phyloP scores from a whole-genome alignment of 2,329 filamentous ascomycete species.

The Thielaviopsis ethacetica region DNA sequence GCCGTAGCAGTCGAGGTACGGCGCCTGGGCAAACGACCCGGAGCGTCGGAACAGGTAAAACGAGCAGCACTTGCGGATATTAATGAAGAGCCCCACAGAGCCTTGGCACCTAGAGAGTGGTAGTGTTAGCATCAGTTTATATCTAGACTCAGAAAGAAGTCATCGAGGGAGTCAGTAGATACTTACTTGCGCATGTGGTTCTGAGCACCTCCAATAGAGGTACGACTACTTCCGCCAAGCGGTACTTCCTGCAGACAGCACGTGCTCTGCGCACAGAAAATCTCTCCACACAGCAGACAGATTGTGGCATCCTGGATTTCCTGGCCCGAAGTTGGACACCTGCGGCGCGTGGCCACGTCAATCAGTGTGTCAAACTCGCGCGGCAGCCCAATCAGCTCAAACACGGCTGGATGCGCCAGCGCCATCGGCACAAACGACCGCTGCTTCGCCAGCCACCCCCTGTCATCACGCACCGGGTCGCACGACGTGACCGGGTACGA shows the following conservation, averaged over 20 bases:
- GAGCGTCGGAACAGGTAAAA: conserved; percentile 70
- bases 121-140: conserved; percentile 5
- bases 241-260: conserved; percentile 62
- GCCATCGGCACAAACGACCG: conserved; percentile 23
- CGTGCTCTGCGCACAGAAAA: conserved; percentile 86
- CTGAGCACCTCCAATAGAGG: conserved; percentile 63
- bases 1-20: conserved; percentile 90
- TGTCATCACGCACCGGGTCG: not conserved
- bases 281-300: conserved; percentile 90
- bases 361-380: conserved; percentile 85
- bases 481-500: conserved; percentile 19
- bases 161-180: not conserved
- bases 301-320: conserved; percentile 82
- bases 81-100: conserved; percentile 86
- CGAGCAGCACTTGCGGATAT: conserved; percentile 88
- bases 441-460: not conserved
- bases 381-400: conserved; percentile 82
- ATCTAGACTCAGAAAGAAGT: not conserved
- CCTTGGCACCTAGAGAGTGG: conserved; percentile 53
- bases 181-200: conserved; percentile 76
- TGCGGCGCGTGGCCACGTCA: conserved; percentile 70
- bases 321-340: conserved; percentile 79
- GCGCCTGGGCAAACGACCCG: conserved; percentile 73
- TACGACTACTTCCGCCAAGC: conserved; percentile 24
- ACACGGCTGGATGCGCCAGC: conserved; percentile 72